Evolutionary conservation across 495 filamentous ascomycete genomes (phyloP), one percentile per base, ranked within the genome.

Genomic region (Pyrenula aspistea): DNA sequence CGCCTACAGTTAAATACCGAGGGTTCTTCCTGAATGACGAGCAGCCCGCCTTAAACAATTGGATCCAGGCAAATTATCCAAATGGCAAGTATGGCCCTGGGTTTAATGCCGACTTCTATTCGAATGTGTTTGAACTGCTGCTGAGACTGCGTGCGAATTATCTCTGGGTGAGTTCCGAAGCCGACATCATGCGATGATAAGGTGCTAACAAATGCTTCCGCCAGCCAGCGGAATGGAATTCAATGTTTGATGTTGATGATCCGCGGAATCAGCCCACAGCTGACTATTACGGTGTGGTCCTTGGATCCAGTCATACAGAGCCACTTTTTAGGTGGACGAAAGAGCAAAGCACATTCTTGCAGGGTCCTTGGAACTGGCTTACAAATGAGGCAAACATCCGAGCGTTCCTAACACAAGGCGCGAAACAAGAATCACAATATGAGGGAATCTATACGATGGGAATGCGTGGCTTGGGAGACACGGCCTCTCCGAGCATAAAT

Each of bases 21-120:
- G 87, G 85, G 10, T 81, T 91, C 64, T 91, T 91, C 72, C 71
- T 91, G 63, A 89, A 91, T 64, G 86, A 89, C 57, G 85, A 91
- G 61, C 81, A 84, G 54, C 87, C 86, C 1, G 83, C 81, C 0
- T 63, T 89, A 55, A 84, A 85, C 0, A 82, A 82, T 56, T 91
- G 83, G 83, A 77, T 88, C 24, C 71, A 79, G 24, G 72, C 65
- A n/a, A 78, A 77, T 49, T 81, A 72, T 25, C 68, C 68, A 10
- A 62, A 58, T n/a, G 68, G 68, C 2, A 64, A 71, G 12, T 86
- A 79, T 51, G 83, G 83, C 2, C 68, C 77, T 3, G 80, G 78
- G 1, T 90, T 78, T 59, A 80, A 80, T 24, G 71, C 75, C 20
- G 76, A 78, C 12, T 88, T 89, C 64, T 86, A 89, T 68, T 70